Evolutionary conservation across 2,329 filamentous ascomycete genomes (phyloP).

Genomic region (Cordyceps militaris): DNA sequence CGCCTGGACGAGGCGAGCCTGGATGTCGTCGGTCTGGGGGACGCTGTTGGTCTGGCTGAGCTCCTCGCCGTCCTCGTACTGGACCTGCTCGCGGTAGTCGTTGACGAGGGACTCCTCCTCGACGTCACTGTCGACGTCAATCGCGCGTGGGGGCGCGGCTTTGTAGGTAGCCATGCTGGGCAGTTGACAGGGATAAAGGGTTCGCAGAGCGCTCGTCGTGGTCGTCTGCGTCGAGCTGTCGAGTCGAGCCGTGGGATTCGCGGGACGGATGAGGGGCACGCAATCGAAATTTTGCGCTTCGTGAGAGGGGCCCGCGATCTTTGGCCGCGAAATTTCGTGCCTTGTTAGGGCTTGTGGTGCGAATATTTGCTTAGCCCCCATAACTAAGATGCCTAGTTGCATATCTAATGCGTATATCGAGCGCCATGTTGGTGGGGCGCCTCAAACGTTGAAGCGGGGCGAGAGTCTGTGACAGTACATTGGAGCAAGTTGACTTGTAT

Average conservation of each 20-base stretch:
- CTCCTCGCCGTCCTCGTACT: slow-evolving; percentile 81
- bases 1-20: slow-evolving; percentile 82
- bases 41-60: slow-evolving; percentile 68
- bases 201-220: slow-evolving; percentile 19
- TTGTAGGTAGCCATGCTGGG: slow-evolving; percentile 52
- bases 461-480: slow-evolving; percentile 2
- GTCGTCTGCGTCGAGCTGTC: slow-evolving; percentile 18
- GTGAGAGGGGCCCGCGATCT: slow-evolving; percentile 20
- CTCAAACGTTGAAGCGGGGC: slow-evolving; percentile 22
- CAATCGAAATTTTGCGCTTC: slow-evolving; percentile 31
- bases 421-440: slow-evolving; percentile 17
- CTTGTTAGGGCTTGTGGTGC: slow-evolving; percentile 34
- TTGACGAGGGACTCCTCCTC: slow-evolving; percentile 94
- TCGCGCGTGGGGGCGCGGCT: slow-evolving; percentile 50
- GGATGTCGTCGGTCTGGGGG: slow-evolving; percentile 81
- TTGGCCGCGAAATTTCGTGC: slow-evolving; percentile 29
- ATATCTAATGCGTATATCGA: slow-evolving; percentile 23
- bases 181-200: slow-evolving; percentile 13
- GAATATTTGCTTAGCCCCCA: slow-evolving; percentile 22
- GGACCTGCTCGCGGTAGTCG: slow-evolving; percentile 94
- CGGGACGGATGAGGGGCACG: slow-evolving; percentile 21
- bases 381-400: slow-evolving; percentile 20
- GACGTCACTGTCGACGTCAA: slow-evolving; percentile 81
- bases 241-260: slow-evolving; percentile 1
- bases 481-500: neutral